Evolutionary conservation across 176 grass and related monocot species (phyloP).

Genomic region (Carex scoparia): DNA sequence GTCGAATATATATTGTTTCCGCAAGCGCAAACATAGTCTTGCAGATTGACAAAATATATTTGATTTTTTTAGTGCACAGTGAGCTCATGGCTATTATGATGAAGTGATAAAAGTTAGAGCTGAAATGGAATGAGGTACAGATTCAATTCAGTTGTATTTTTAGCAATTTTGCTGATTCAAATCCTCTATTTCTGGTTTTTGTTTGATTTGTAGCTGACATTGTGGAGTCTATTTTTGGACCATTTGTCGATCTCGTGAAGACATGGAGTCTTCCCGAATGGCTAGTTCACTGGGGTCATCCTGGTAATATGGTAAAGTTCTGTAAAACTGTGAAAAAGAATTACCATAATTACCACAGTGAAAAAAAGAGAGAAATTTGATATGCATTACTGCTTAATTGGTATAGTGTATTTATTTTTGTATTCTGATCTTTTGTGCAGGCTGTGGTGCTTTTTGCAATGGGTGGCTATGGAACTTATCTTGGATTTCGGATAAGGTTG

Average conservation of each 20-base stretch:
- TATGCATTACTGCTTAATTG: neutral
- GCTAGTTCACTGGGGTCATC: constrained; percentile 98
- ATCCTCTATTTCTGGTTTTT: neutral
- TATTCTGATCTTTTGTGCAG: constrained; percentile 26
- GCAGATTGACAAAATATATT: neutral
- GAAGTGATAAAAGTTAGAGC: neutral
- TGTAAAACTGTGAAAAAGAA: neutral
- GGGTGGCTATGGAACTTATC: constrained; percentile 84
- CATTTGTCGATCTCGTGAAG: constrained; percentile 82
- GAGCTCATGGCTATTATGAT: neutral
- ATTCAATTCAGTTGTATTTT: neutral
- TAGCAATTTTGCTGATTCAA: neutral
- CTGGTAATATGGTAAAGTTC: constrained; percentile 76
- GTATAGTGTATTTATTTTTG: neutral
- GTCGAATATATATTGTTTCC: neutral
- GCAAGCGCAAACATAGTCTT: neutral
- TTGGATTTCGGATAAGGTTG: constrained; percentile 84
- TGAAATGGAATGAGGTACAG: neutral
- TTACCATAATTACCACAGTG: neutral
- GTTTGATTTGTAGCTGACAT: constrained; percentile 26
- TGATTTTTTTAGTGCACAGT: neutral
- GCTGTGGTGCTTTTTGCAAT: constrained; percentile 92
- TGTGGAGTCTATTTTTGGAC: constrained; percentile 51
- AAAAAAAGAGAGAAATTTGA: neutral
- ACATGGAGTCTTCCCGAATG: constrained; percentile 56